Evolutionary conservation across 768 basidiomycete species (phyloP).

Genomic region (Tephrocybe sp.): DNA sequence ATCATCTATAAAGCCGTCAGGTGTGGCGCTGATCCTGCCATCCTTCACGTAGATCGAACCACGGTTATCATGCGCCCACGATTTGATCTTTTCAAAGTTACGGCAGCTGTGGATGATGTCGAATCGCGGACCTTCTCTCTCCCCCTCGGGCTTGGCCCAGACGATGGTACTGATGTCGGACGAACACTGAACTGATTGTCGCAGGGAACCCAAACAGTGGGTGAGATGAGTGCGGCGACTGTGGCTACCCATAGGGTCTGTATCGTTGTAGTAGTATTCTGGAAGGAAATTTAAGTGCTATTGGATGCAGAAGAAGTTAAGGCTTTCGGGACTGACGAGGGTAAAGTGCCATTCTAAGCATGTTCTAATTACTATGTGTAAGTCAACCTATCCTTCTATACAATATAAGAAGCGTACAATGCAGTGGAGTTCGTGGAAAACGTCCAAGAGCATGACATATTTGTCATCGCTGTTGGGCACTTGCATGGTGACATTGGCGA

Average conservation of each 20-base stretch:
- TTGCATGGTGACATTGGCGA: conserved; percentile 8
- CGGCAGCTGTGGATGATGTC: conserved; percentile 10
- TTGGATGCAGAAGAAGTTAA: background rate
- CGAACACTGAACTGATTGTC: conserved; percentile 12
- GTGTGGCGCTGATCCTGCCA: conserved; percentile 7
- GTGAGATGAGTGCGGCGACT: conserved; percentile 4
- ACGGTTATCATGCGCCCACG: conserved; percentile 5
- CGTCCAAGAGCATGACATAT: conserved; percentile 12
- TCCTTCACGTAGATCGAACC: conserved; percentile 9
- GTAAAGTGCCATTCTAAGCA: conserved; percentile 10
- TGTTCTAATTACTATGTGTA: conserved; percentile 1
- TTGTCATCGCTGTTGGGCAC: conserved; percentile 8
- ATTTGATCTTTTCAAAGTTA: conserved; percentile 8
- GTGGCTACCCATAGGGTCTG: conserved; percentile 4
- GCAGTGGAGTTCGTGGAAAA: conserved; percentile 13
- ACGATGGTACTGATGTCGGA: conserved; percentile 12
- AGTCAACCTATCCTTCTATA: background rate
- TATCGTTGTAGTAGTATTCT: conserved; percentile 6
- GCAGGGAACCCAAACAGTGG: conserved; percentile 5
- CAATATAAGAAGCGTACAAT: background rate
- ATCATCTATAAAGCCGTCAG: conserved; percentile 1
- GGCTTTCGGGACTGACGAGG: conserved; percentile 1
- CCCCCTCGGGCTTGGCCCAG: conserved; percentile 3
- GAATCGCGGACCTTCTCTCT: conserved; percentile 5
- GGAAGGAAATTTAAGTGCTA: background rate